These are phyloP conservation scores for Penicillium crustosum DNA, from an alignment of 2,329 filamentous ascomycete genomes.

Conservation along the genomic window DNA sequence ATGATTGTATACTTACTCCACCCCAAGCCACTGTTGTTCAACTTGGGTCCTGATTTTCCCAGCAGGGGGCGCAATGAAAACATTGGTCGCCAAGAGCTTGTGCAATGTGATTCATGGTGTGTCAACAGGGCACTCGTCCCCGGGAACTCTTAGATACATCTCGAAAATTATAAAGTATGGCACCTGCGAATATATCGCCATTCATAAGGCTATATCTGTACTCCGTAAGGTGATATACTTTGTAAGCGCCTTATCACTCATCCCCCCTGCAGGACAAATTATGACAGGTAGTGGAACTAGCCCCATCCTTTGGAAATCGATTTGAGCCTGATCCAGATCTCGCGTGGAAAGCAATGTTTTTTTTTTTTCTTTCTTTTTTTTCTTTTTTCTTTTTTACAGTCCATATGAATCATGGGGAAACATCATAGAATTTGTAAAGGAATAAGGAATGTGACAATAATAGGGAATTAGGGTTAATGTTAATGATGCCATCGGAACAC, in stretches of 20 bases:
- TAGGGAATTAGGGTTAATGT: neutral
- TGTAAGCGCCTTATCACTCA: neutral
- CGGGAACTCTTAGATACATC: neutral
- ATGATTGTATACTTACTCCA: neutral
- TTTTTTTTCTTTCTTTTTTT: neutral
- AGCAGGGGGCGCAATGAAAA: conserved; percentile 4
- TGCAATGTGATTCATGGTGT: conserved; percentile 10
- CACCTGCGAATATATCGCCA: neutral
- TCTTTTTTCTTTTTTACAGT: neutral
- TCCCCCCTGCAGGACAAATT: neutral
- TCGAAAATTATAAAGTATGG: neutral
- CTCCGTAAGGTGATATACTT: neutral
- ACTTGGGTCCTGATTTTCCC: neutral
- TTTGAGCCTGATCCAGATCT: neutral
- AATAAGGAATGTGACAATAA: neutral
- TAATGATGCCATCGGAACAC: neutral
- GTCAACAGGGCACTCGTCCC: neutral
- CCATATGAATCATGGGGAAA: neutral
- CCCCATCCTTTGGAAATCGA: neutral
- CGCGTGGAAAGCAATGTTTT: neutral
- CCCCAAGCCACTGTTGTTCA: neutral
- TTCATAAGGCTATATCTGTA: neutral
- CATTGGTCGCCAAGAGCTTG: conserved; percentile 3
- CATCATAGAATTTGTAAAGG: neutral
- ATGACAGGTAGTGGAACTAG: neutral